phyloP scores from a whole-genome alignment of 2,329 filamentous ascomycete species.

The Parasarocladium wereldwijsianum region DNA sequence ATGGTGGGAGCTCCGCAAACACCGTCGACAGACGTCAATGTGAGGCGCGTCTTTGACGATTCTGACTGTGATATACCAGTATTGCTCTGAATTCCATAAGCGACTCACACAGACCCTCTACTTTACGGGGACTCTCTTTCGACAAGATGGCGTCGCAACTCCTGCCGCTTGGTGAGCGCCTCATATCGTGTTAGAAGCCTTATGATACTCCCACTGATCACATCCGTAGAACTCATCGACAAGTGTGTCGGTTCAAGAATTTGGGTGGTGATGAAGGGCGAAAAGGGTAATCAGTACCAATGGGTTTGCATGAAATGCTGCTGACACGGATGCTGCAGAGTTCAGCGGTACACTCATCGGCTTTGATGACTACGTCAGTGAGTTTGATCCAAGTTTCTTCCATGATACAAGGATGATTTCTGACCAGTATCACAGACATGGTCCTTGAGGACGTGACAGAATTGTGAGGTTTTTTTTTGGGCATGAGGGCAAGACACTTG shows the following conservation, averaged over 20 bases:
- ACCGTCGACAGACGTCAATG: no score
- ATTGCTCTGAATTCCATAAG: no score
- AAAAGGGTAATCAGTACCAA: conserved; percentile 56
- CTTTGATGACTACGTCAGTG: conserved; percentile 99
- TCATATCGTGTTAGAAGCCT: no score
- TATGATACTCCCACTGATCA: no score
- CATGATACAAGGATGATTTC: neutral
- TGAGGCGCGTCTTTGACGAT: no score
- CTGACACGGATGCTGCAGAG: conserved; percentile 38
- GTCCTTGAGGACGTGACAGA: conserved; percentile 95
- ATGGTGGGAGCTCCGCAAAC: no score
- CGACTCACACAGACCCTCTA: no score
- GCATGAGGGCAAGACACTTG: conserved; percentile 1
- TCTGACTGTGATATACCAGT: no score
- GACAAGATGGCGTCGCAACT: conserved; percentile 55
- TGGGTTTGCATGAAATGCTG: conserved; percentile 1
- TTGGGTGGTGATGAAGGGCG: conserved; percentile 98
- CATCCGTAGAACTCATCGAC: conserved; percentile 77
- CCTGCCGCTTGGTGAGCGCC: conserved; percentile 47
- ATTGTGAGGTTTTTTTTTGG: conserved; percentile 39
- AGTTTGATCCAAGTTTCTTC: conserved; percentile 28
- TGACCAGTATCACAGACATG: conserved; percentile 56
- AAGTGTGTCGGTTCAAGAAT: conserved; percentile 96
- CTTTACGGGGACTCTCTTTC: neutral
- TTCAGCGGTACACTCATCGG: conserved; percentile 89